Base-by-base conservation (phyloP, 306 rosid genomes). In the Neltuma alba region DNA sequence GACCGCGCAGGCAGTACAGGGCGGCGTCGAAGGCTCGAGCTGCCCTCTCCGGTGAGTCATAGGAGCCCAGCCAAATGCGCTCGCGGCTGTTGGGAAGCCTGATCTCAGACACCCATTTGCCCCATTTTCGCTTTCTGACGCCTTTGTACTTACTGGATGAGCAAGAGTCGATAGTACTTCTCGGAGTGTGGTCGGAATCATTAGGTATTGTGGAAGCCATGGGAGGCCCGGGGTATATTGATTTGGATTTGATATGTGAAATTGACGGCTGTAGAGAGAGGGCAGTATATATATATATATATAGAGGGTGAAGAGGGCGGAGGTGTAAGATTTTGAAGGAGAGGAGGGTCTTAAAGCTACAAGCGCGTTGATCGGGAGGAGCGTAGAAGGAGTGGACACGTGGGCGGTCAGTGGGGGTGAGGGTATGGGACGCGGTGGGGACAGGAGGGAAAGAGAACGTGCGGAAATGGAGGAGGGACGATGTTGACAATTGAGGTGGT, bases 11-110 rank as follows among this genome's bases (percentile, higher is more conserved):
- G 37, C 91, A 89, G 10, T 80, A 92, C 8, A 86, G 92, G 0
- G 97, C 94, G 0, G 94, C 94, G 30, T 92, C 94, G n/a, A 92
- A 92, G 13, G 97, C 97, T n/a, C 90, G 75, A 5, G 97, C 94
- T 0, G 97, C 97, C 37, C 88, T 88, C 40, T 76, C 85, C 4
- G 88, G 87, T 0, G 89, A 54, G 45, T 92, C 87, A 15, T 86
- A 85, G 30, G 97, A 89, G 0, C 94, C 97, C 15, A 92, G 62
- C 97, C 97, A 92, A 11, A 92, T 92, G 0, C 97, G 75, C 45
- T 89, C 92, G 0, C 94, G 89, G 79, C 97, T 86, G 16, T 89
- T 89, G 10, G 97, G 97, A 16, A 92, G 89, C 54, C 97, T 73
- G 14, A 92, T 88, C n/a, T 92, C 97, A 0, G 97, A 89, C 1